A percentile compares a stretch with the other conserved stretches of the same genome.
These are phyloP conservation scores for Wickerhamiella australiensis DNA, from an alignment of 805 yeast species.

Conservation along the genomic window DNA sequence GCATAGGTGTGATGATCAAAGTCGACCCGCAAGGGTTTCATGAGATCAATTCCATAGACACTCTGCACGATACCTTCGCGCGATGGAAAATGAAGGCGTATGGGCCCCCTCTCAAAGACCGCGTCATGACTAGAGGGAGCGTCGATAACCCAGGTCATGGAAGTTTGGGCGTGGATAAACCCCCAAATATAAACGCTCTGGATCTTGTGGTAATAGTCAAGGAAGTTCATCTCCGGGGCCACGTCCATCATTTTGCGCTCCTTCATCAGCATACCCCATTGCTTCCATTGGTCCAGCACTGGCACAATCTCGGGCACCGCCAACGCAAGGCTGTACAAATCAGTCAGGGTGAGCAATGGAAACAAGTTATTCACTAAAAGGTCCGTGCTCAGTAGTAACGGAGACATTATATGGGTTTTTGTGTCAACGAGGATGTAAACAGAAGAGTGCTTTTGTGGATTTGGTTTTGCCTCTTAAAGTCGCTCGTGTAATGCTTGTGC, in stretches of 20 bases:
- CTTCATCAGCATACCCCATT: slow-evolving; percentile 2
- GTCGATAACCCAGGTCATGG: slow-evolving; percentile 1
- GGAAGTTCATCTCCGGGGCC: neutral
- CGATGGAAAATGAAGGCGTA: neutral
- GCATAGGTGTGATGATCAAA: neutral
- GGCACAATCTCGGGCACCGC: slow-evolving; percentile 4
- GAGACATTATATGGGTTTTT: neutral
- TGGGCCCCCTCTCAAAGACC: neutral
- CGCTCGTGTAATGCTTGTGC: too few species aligned
- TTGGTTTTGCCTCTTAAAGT: neutral
- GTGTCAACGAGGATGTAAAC: neutral
- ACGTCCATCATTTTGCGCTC: neutral
- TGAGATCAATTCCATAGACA: slow-evolving; percentile 2
- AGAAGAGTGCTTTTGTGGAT: neutral
- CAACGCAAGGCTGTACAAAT: neutral
- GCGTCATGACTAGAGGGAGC: neutral
- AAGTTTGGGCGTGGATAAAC: neutral
- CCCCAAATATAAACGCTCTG: slow-evolving; percentile 10
- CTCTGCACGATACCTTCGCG: slow-evolving; percentile 6
- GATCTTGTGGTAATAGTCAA: slow-evolving; percentile 6
- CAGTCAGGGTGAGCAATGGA: slow-evolving; percentile 1
- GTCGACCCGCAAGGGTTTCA: slow-evolving; percentile 10
- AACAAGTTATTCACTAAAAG: slow-evolving; percentile 1
- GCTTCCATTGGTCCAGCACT: neutral
- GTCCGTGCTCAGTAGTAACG: neutral